A percentile compares a stretch with the other conserved stretches of the same genome.
Conservation (phyloP, 768 basidiomycete genomes). For the Infundibulicybe gibba region DNA sequence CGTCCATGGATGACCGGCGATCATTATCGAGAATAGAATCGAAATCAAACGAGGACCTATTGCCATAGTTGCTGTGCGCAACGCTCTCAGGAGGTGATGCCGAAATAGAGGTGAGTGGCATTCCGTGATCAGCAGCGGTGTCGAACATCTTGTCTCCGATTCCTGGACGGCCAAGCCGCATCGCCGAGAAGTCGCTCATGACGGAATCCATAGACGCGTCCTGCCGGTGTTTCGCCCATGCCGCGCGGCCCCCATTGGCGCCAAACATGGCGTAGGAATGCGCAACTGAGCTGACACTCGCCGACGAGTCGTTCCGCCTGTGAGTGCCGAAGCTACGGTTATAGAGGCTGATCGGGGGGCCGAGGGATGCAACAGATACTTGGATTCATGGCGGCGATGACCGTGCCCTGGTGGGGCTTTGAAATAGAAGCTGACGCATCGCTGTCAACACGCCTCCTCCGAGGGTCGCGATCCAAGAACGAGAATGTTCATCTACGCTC, state of each 20-base stretch:
- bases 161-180: slow-evolving; percentile 63
- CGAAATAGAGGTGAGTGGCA: slow-evolving; percentile 59
- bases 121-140: slow-evolving; percentile 41
- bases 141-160: slow-evolving; percentile 90
- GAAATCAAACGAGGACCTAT: slow-evolving; percentile 50
- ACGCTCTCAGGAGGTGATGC: slow-evolving; percentile 57
- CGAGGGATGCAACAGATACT: slow-evolving; percentile 49
- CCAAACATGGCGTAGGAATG: slow-evolving; percentile 54
- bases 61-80: slow-evolving; percentile 17
- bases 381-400: slow-evolving; percentile 63
- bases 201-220: slow-evolving; percentile 64
- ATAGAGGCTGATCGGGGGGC: slow-evolving; percentile 69
- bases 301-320: slow-evolving; percentile 54
- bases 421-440: slow-evolving; percentile 79
- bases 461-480: slow-evolving; percentile 40
- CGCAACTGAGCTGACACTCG: slow-evolving; percentile 56
- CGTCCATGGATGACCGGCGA: slow-evolving; percentile 30
- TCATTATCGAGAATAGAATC: slow-evolving; percentile 67
- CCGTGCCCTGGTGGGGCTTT: slow-evolving; percentile 42
- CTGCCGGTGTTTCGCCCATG: slow-evolving; percentile 57
- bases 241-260: slow-evolving; percentile 48
- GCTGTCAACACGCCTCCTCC: slow-evolving; percentile 60
- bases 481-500: slow-evolving; percentile 75
- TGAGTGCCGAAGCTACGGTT: slow-evolving; percentile 57
- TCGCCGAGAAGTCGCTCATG: slow-evolving; percentile 57